A percentile compares a stretch with the other conserved stretches of the same genome.
These are phyloP conservation scores for Quercus aquifolioides DNA, from an alignment of 306 rosid genomes.

Conservation along the genomic window DNA sequence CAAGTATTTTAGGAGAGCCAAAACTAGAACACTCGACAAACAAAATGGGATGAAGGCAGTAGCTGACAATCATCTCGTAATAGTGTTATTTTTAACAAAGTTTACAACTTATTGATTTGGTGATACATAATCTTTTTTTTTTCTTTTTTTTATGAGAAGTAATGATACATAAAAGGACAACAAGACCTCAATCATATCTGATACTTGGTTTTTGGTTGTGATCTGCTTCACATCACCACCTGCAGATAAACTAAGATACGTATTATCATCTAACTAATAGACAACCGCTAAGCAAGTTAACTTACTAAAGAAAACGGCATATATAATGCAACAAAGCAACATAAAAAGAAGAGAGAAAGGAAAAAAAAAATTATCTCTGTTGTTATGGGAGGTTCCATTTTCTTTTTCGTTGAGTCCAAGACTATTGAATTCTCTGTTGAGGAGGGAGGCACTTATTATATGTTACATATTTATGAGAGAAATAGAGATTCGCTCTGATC, in stretches of 20 bases:
- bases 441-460: no score
- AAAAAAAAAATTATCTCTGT: no score
- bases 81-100: conserved; percentile 10
- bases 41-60: no score
- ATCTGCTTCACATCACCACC: conserved; percentile 99
- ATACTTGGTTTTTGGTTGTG: conserved; percentile 53
- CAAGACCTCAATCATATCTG: conserved; percentile 89
- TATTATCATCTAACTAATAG: conserved; percentile 29
- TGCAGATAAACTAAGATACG: conserved; percentile 73
- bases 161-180: conserved; percentile 32
- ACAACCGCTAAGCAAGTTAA: conserved; percentile 13
- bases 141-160: no score
- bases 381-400: no score
- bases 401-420: no score
- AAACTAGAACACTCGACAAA: no score
- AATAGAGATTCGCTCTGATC: no score
- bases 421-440: no score
- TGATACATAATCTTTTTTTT: neutral
- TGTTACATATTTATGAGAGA: no score
- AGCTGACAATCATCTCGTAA: conserved; percentile 3
- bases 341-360: conserved; percentile 19
- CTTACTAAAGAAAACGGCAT: neutral
- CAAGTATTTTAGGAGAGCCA: no score
- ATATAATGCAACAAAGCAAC: conserved; percentile 1
- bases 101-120: conserved; percentile 25